phyloP scores from a whole-genome alignment of 2,329 filamentous ascomycete species.

The Aaosphaeria arxii region DNA sequence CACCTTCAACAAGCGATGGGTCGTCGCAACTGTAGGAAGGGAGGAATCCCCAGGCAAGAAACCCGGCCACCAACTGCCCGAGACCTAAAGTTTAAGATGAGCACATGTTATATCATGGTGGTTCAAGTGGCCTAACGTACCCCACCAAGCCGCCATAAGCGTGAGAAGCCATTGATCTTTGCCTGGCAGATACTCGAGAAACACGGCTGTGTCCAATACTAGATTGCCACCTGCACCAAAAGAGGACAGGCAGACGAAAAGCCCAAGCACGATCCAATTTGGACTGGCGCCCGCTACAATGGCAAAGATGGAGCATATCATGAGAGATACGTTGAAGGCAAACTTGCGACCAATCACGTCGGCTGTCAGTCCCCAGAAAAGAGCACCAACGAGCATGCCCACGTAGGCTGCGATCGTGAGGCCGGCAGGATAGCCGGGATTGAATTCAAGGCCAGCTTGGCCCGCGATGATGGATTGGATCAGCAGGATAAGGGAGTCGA shows the following conservation, averaged over 20 bases:
- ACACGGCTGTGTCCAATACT: conserved; percentile 61
- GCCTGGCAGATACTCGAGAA: conserved; percentile 56
- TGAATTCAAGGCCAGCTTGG: conserved; percentile 59
- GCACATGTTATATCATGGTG: background rate
- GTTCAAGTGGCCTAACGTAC: conserved; percentile 13
- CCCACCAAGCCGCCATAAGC: conserved; percentile 59
- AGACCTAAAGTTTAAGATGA: conserved; percentile 31
- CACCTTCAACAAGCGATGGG: conserved; percentile 30
- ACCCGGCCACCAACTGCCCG: conserved; percentile 50
- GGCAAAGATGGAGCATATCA: conserved; percentile 60
- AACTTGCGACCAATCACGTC: conserved; percentile 67
- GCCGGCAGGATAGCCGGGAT: conserved; percentile 53
- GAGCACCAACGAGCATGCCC: conserved; percentile 55
- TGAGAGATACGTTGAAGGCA: conserved; percentile 66
- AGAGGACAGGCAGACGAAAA: conserved; percentile 61
- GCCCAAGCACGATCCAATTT: conserved; percentile 62
- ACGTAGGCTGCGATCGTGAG: conserved; percentile 62
- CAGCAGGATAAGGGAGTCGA: conserved; percentile 55
- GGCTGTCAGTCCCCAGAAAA: conserved; percentile 67
- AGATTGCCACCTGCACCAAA: conserved; percentile 66
- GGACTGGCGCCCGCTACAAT: conserved; percentile 66
- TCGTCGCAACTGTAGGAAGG: conserved; percentile 49
- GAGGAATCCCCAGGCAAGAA: conserved; percentile 55
- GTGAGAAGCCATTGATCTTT: conserved; percentile 64
- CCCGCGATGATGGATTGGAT: conserved; percentile 63